A percentile compares a stretch with the other conserved stretches of the same genome.
These are phyloP conservation scores for Penicillium ucsense DNA, from an alignment of 495 filamentous ascomycete species.

Conservation along the genomic window DNA sequence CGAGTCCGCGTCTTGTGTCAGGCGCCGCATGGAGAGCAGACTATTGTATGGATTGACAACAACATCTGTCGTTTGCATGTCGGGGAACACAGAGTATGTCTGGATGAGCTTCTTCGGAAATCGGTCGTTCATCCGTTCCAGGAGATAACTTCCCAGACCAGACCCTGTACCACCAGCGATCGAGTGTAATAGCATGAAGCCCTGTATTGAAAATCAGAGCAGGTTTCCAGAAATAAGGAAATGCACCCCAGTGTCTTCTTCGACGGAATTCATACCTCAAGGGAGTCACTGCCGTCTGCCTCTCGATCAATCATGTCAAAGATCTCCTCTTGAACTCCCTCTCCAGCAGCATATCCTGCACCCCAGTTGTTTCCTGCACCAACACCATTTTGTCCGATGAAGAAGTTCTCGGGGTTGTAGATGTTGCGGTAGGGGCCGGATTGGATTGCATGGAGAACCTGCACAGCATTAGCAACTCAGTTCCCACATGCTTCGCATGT, in stretches of 20 bases:
- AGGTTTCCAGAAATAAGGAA: background rate
- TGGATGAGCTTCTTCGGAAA: constrained; percentile 99
- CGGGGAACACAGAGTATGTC: constrained; percentile 96
- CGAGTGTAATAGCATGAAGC: constrained; percentile 97
- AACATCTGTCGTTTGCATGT: constrained; percentile 79
- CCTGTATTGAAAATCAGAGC: constrained; percentile 34
- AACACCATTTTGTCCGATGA: constrained; percentile 78
- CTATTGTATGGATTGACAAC: constrained; percentile 99
- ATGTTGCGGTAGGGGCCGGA: constrained; percentile 91
- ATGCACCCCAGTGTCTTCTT: no score
- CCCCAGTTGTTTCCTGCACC: constrained; percentile 98
- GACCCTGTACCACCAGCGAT: constrained; percentile 97
- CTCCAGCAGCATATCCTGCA: constrained; percentile 86
- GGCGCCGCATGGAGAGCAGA: constrained; percentile 76
- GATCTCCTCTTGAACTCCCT: constrained; percentile 88
- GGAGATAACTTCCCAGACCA: constrained; percentile 83
- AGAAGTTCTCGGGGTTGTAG: constrained; percentile 99
- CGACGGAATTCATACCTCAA: constrained; percentile 51
- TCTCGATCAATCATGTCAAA: constrained; percentile 99
- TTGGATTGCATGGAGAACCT: constrained; percentile 90
- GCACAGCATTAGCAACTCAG: constrained; percentile 2
- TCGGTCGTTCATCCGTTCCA: constrained; percentile 94
- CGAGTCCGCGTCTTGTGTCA: constrained; percentile 94
- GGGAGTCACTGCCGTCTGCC: constrained; percentile 92
- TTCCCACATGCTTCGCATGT: no score